A percentile compares a stretch with the other conserved stretches of the same genome.
These are phyloP conservation scores for Salinomyces thailandicus DNA, from an alignment of 2,329 filamentous ascomycete genomes.

Conservation along the genomic window DNA sequence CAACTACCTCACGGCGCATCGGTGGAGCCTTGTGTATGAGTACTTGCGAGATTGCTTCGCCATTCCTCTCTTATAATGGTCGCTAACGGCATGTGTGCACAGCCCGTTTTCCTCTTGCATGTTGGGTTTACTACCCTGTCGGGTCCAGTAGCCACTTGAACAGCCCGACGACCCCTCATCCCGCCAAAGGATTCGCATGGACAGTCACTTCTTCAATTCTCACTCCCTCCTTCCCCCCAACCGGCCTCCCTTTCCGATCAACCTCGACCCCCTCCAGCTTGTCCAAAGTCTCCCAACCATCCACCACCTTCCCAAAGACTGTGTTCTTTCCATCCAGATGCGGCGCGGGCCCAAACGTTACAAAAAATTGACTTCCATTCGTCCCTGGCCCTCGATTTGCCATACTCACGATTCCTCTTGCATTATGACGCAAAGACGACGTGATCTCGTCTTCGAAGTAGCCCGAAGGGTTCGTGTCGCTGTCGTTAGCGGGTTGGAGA, in stretches of 20 bases:
- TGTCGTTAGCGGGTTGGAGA: no score
- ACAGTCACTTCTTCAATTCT: conserved; percentile 60
- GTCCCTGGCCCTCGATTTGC: conserved; percentile 89
- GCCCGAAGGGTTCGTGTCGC: no score
- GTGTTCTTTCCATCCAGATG: conserved; percentile 79
- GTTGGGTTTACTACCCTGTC: not conserved
- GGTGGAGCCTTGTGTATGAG: no score
- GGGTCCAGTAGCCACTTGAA: not conserved
- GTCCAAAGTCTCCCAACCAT: conserved; percentile 51
- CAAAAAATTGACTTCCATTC: conserved; percentile 84
- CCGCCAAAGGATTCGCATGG: conserved; percentile 70
- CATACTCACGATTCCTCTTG: conserved; percentile 87
- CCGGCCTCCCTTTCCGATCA: conserved; percentile 68
- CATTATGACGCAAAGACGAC: conserved; percentile 70
- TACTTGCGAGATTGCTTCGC: no score
- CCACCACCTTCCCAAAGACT: conserved; percentile 64
- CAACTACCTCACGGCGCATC: no score
- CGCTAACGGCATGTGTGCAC: no score
- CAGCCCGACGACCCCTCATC: conserved; percentile 23
- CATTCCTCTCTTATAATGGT: no score
- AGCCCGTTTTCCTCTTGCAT: not conserved
- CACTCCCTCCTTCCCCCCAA: conserved; percentile 54
- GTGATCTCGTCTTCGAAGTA: conserved; percentile 73
- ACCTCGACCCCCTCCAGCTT: conserved; percentile 62
- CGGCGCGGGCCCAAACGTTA: conserved; percentile 64